Base-by-base conservation (phyloP, 2,329 filamentous ascomycete species). In the Botrytis sinoallii region DNA sequence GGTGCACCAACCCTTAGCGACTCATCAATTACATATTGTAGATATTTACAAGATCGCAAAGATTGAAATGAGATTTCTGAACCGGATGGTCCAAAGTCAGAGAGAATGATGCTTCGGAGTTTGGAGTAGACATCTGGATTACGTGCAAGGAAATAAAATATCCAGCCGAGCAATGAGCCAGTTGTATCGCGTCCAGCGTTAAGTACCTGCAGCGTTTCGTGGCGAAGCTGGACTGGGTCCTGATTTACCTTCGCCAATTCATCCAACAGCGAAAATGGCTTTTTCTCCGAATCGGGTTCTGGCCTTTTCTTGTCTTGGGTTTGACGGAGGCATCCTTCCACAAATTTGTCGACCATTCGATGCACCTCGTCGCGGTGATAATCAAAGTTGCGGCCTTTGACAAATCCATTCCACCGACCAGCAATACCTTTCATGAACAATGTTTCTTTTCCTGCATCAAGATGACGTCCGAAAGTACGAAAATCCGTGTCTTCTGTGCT, bases 1-100 rank as follows among this genome's bases (percentile, higher is more conserved):
- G 86, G 76, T 85, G 84, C 14, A 85, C 78, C 44, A 0, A 83
- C 73, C 1, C 87, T 85, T 4, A 89, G 83, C 8, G 85, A 83
- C 79, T 79, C 77, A 35, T 77, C 64, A 18, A 79, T 75, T 14
- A 76, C 72, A 65, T 72, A 66, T 46, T 78, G 74, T 6, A 79
- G 55, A 60, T 78, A 79, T 25, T 75, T 64, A 42, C 76, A 79
- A 32, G 63, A 74, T 38, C 75, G 73, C 40, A 78, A 48, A 32
- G 73, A 38, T 3, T 72, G 35, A 25, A 75, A 75, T 12, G 75
- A 71, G 22, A 75, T 70, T 2, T 64, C 60, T 3, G 70, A 40
- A 18, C 42, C 60, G 6, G 25, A 42, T 0, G 76, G 52, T 14
- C 80, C 81, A 64, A 82, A 78, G 0, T 81, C 76, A 2, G 80